Conservation (phyloP, 441 rosid genomes). For the Erysimum pusillum region DNA sequence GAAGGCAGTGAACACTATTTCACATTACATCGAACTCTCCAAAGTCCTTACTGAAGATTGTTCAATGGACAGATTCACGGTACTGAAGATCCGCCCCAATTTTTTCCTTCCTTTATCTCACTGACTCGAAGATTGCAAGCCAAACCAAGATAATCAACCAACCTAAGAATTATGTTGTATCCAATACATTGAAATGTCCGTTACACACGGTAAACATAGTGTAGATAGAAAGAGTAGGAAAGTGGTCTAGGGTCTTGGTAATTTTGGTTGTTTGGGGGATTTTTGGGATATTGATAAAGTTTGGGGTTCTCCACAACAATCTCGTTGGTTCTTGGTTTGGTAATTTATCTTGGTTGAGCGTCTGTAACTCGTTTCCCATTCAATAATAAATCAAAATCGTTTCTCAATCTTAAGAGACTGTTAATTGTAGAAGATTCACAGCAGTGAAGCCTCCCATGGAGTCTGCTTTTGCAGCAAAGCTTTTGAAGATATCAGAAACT, state of each 20-base stretch:
- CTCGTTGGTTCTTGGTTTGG: conserved; percentile 10
- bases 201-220: not conserved
- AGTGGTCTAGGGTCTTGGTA: not conserved
- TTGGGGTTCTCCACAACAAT: not conserved
- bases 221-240: conserved; percentile 23
- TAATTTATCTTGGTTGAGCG: not conserved
- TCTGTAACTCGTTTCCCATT: conserved; percentile 25
- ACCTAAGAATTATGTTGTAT: conserved; percentile 18
- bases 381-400: not conserved
- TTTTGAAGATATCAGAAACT: not conserved
- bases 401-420: conserved; percentile 1
- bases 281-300: not conserved
- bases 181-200: not conserved
- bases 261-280: conserved; percentile 14
- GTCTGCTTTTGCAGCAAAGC: conserved; percentile 6
- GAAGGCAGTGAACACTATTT: conserved; percentile 17
- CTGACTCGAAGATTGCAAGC: conserved; percentile 10
- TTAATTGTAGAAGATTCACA: conserved; percentile 10
- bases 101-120: conserved; percentile 10
- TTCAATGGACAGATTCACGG: conserved; percentile 12
- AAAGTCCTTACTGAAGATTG: conserved; percentile 21
- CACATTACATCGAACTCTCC: conserved; percentile 2
- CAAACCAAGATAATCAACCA: conserved; percentile 5
- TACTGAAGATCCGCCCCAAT: conserved; percentile 14
- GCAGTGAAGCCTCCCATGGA: not conserved